Evolutionary conservation across 805 yeast species (phyloP).

Genomic region (Candida anglica): DNA sequence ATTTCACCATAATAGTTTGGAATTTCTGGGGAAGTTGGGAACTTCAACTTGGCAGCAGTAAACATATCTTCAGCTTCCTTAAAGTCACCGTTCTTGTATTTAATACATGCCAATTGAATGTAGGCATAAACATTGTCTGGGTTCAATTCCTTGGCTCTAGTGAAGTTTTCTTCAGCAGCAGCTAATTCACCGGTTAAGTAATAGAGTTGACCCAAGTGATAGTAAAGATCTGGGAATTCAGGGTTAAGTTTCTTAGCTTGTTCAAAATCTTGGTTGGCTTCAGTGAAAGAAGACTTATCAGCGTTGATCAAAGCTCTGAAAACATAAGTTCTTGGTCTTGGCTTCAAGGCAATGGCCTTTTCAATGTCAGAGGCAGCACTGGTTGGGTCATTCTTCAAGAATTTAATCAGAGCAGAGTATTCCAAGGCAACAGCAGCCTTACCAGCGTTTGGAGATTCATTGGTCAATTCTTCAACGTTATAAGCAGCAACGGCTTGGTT

Average conservation of each 20-base stretch:
- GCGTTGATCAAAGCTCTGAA: slow-evolving; percentile 79
- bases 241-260: slow-evolving; percentile 69
- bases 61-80: slow-evolving; percentile 62
- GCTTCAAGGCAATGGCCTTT: slow-evolving; percentile 59
- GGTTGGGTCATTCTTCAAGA: slow-evolving; percentile 70
- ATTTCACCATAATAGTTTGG: slow-evolving; percentile 96
- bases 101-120: slow-evolving; percentile 90
- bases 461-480: slow-evolving; percentile 25
- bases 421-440: slow-evolving; percentile 71
- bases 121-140: slow-evolving; percentile 76
- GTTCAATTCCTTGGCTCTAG: slow-evolving; percentile 70
- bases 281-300: slow-evolving; percentile 64
- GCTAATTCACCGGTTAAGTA: slow-evolving; percentile 74
- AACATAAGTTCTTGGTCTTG: slow-evolving; percentile 80
- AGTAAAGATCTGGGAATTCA: slow-evolving; percentile 74
- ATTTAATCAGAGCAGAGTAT: slow-evolving; percentile 77
- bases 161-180: slow-evolving; percentile 71
- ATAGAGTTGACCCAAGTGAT: slow-evolving; percentile 91
- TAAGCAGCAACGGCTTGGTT: slow-evolving; percentile 55
- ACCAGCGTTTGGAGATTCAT: slow-evolving; percentile 35
- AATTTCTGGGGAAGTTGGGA: slow-evolving; percentile 86
- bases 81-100: slow-evolving; percentile 69
- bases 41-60: slow-evolving; percentile 63
- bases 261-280: slow-evolving; percentile 62
- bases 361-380: slow-evolving; percentile 62